Conservation (phyloP, 2,329 filamentous ascomycete species). For the Aspergillus sp. region DNA sequence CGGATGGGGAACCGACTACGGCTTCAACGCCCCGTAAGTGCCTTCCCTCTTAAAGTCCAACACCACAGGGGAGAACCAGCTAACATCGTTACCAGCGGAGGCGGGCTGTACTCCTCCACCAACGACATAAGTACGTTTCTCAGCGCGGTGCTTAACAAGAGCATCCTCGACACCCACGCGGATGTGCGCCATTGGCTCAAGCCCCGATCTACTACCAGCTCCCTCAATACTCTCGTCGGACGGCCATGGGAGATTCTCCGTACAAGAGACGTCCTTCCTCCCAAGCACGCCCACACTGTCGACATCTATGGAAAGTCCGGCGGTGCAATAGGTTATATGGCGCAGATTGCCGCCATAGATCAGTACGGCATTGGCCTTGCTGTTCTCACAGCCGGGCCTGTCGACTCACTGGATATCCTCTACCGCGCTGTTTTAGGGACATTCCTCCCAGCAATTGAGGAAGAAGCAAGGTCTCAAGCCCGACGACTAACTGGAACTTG, state of each 20-base stretch:
- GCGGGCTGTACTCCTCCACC: conserved; percentile 36
- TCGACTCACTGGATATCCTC: conserved; percentile 25
- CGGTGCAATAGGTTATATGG: conserved; percentile 34
- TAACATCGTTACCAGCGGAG: conserved; percentile 23
- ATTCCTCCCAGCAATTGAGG: conserved; percentile 30
- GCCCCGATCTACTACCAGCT: conserved; percentile 32
- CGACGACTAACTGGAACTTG: conserved; percentile 14
- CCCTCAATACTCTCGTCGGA: conserved; percentile 31
- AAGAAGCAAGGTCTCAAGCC: conserved; percentile 27
- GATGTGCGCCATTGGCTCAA: conserved; percentile 37
- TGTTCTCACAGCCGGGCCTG: conserved; percentile 32
- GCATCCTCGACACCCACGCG: conserved; percentile 22
- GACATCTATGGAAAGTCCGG: conserved; percentile 38
- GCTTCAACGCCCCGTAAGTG: conserved; percentile 33
- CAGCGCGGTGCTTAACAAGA: conserved; percentile 29
- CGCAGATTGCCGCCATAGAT: conserved; percentile 37
- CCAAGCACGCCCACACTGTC: conserved; percentile 30
- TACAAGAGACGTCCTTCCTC: conserved; percentile 21
- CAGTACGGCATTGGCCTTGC: conserved; percentile 36
- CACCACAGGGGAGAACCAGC: neutral
- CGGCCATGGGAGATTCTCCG: conserved; percentile 42
- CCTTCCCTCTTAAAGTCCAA: neutral
- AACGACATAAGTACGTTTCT: conserved; percentile 33
- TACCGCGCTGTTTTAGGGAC: conserved; percentile 29
- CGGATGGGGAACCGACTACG: conserved; percentile 38